phyloP scores from a whole-genome alignment of 2,329 filamentous ascomycete genomes.

The Botrytis cinerea region DNA sequence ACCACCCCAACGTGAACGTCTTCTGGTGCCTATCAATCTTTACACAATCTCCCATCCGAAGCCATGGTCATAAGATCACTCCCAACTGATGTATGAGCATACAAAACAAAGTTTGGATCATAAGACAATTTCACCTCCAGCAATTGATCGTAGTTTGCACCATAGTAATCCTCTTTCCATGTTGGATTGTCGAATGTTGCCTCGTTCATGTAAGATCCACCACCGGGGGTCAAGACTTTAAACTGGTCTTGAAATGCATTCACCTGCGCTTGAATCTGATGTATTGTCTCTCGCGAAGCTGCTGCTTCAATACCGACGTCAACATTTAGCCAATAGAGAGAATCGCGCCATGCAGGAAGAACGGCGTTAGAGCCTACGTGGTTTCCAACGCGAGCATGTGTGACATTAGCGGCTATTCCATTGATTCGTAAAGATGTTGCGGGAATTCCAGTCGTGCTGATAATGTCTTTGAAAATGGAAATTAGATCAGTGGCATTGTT shows the following conservation, averaged over 20 bases:
- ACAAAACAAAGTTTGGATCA: not conserved
- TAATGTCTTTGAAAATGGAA: not conserved
- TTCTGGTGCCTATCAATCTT: not conserved
- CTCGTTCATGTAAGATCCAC: not conserved
- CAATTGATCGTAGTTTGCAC: not conserved
- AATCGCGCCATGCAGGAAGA: slow-evolving; percentile 1
- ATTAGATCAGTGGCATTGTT: not conserved
- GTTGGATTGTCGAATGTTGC: not conserved
- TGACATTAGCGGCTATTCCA: not conserved
- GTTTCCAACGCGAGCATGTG: not conserved
- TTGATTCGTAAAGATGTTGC: not conserved
- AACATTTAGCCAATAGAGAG: not conserved
- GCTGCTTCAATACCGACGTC: not conserved
- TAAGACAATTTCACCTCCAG: not conserved
- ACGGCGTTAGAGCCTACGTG: not conserved
- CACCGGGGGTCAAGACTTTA: not conserved
- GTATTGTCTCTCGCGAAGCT: not conserved
- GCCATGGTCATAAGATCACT: not conserved
- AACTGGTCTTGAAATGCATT: not conserved
- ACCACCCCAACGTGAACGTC: no score
- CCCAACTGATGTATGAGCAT: not conserved
- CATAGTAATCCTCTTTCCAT: not conserved
- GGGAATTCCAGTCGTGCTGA: not conserved
- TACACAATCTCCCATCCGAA: not conserved
- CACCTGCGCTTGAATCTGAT: not conserved